Evolutionary conservation across 2,329 filamentous ascomycete species (phyloP).

Genomic region (Nemania diffusa): DNA sequence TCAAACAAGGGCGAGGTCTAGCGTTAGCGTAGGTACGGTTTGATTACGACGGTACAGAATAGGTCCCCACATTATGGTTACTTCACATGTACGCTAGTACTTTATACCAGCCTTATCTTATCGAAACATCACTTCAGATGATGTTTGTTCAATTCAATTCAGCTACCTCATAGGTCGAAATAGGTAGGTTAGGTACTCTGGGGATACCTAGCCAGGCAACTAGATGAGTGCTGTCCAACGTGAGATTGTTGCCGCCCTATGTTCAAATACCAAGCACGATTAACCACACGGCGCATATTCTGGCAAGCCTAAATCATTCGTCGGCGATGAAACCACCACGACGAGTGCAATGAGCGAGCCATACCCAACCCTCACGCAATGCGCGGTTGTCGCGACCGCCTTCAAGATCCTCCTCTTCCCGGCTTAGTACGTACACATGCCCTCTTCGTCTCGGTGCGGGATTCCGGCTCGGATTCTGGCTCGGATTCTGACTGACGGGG

Average conservation of each 20-base stretch:
- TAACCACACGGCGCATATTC: constrained; percentile 5
- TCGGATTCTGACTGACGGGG: neutral
- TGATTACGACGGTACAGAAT: no score
- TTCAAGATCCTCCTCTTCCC: constrained; percentile 94
- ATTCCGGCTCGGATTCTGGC: no score
- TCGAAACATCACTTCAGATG: neutral
- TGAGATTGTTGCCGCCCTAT: constrained; percentile 5
- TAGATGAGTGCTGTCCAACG: neutral
- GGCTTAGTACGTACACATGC: constrained; percentile 77
- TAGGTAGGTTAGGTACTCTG: neutral
- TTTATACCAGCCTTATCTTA: constrained; percentile 14
- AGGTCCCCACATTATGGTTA: neutral
- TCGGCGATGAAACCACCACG: constrained; percentile 34
- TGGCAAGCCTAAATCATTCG: neutral
- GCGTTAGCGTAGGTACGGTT: no score
- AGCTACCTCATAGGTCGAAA: constrained; percentile 4
- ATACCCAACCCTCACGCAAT: constrained; percentile 89
- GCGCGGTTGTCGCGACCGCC: constrained; percentile 84
- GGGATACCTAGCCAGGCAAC: neutral
- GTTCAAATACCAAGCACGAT: constrained; percentile 11
- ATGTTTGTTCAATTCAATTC: constrained; percentile 18
- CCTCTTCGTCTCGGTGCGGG: no score
- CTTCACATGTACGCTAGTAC: neutral
- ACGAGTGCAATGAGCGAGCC: constrained; percentile 73
- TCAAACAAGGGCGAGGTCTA: no score